Conservation (phyloP, 1,284 basidiomycete species). For the Marasmius tenuissimus region DNA sequence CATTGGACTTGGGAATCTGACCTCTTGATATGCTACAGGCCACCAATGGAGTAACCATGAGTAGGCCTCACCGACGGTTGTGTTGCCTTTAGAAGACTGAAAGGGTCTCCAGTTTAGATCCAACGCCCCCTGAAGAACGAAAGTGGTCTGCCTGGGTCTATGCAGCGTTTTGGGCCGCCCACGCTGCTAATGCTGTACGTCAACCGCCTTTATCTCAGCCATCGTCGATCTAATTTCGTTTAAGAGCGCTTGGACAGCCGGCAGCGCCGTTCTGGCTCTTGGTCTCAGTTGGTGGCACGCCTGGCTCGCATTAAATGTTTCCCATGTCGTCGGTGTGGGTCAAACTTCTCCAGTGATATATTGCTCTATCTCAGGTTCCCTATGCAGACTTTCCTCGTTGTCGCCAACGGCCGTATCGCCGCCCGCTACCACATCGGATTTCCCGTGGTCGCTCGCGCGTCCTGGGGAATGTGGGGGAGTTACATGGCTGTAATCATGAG, state of each 20-base stretch:
- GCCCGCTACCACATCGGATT: constrained; percentile 17
- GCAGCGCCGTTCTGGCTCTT: constrained; percentile 9
- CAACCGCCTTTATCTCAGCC: background rate
- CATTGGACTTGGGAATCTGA: background rate
- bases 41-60: constrained; percentile 15
- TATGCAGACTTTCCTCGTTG: constrained; percentile 12
- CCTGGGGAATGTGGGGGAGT: constrained; percentile 22
- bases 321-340: constrained; percentile 15
- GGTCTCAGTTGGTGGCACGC: constrained; percentile 16
- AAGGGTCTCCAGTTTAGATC: constrained; percentile 8
- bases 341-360: background rate
- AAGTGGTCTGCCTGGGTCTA: constrained; percentile 14
- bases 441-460: constrained; percentile 12
- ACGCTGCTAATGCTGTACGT: constrained; percentile 14
- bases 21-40: background rate
- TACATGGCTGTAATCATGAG: constrained; percentile 23
- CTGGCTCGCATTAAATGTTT: constrained; percentile 14
- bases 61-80: constrained; percentile 1
- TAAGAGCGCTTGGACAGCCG: constrained; percentile 14
- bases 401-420: constrained; percentile 15
- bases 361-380: background rate
- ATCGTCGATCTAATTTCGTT: background rate
- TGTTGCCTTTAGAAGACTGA: background rate
- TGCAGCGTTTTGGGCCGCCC: constrained; percentile 15
- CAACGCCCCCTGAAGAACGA: constrained; percentile 15